Conservation (phyloP, 257 asterid genomes). For the Gynochthodes officinalis region DNA sequence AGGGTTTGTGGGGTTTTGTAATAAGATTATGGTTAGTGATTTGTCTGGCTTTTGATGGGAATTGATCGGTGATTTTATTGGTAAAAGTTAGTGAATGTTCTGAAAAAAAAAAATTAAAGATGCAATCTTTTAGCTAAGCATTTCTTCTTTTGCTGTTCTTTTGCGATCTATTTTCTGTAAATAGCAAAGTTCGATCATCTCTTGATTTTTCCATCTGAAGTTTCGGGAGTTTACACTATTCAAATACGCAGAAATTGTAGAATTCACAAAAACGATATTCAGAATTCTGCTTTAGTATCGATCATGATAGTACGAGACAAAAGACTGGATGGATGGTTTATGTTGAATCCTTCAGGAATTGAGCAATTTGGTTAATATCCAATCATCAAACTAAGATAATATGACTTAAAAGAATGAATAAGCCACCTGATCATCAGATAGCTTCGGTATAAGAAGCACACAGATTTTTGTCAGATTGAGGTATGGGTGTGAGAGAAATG, state of each 20-base stretch:
- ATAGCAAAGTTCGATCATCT: neutral
- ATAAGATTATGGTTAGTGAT: slow-evolving; percentile 14
- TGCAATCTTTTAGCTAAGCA: neutral
- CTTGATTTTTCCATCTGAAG: no score
- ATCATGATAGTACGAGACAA: no score
- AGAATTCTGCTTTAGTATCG: no score
- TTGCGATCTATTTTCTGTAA: neutral
- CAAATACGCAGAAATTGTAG: neutral
- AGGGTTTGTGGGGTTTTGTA: slow-evolving; percentile 19
- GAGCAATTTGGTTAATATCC: no score
- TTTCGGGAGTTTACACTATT: neutral
- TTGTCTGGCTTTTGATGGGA: neutral
- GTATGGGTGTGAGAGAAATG: neutral
- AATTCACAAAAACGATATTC: no score
- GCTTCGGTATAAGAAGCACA: neutral
- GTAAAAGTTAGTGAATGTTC: neutral
- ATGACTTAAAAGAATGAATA: no score
- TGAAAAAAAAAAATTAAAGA: neutral
- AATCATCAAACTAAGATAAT: no score
- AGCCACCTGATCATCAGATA: neutral
- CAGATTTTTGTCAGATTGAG: neutral
- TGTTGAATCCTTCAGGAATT: no score
- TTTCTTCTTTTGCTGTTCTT: neutral
- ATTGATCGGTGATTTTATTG: neutral
- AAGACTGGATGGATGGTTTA: no score